Percentiles rank a stretch among this genome's conserved stretches.
Conservation (phyloP, 208 protist genomes). For the Acanthamoeba royreba region DNA sequence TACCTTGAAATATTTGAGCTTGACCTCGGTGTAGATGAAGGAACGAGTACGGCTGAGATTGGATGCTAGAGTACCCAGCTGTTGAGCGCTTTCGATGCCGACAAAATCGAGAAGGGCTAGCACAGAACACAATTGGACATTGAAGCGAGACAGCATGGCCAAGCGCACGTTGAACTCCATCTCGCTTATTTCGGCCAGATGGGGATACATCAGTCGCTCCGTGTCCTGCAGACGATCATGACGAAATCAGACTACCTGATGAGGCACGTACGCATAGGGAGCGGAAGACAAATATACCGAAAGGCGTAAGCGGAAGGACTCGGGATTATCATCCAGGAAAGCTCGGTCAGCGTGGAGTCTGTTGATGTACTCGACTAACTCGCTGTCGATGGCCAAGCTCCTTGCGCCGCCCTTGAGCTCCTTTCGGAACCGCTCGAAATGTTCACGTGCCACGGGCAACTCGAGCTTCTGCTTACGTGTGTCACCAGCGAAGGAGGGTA, state of each 20-base stretch:
- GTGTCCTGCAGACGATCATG: background rate
- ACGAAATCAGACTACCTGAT: background rate
- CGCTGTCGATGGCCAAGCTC: background rate
- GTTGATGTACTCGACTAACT: background rate
- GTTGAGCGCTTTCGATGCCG: background rate
- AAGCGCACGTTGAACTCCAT: background rate
- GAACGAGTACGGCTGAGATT: background rate
- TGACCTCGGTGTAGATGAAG: slow-evolving; percentile 18
- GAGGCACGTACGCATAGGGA: background rate
- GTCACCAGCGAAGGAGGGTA: background rate
- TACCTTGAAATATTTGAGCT: slow-evolving; percentile 13
- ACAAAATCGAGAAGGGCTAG: background rate
- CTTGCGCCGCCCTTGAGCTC: background rate
- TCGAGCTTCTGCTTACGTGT: background rate
- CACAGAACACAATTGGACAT: background rate
- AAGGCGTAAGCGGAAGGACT: background rate
- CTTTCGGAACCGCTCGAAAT: background rate
- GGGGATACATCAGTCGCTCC: background rate
- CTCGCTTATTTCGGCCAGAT: background rate
- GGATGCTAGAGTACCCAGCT: background rate
- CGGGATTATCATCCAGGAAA: background rate
- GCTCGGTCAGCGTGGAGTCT: background rate
- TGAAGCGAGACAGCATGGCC: background rate
- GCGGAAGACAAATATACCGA: background rate
- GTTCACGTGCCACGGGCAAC: background rate